Evolutionary conservation across 1,139 yeast genomes (phyloP).

Genomic region (Yamadazyma conglobata): DNA sequence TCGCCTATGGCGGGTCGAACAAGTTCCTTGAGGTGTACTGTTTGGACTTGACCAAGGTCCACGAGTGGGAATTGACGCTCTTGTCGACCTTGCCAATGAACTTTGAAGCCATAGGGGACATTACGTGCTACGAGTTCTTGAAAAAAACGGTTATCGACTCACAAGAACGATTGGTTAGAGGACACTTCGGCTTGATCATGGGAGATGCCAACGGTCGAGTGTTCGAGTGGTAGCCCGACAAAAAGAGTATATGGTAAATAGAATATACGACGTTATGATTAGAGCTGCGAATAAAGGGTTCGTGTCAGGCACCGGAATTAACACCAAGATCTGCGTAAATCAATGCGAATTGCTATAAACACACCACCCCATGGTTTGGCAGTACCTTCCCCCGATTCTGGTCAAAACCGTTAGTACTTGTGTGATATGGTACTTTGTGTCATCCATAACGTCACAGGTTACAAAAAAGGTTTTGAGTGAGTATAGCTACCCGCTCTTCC

Average conservation of each 20-base stretch:
- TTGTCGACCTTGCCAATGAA: conserved; percentile 15
- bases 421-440: conserved; percentile 42
- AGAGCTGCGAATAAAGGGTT: no score
- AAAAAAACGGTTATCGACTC: conserved; percentile 31
- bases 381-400: conserved; percentile 29
- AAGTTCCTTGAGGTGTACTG: conserved; percentile 24
- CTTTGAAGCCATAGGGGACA: conserved; percentile 1
- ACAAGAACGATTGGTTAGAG: conserved; percentile 36
- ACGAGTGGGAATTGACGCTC: conserved; percentile 22
- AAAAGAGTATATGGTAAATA: no score
- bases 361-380: no score
- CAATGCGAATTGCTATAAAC: no score
- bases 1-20: conserved; percentile 22
- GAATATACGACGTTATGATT: no score
- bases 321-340: no score
- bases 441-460: conserved; percentile 47
- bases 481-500: conserved; percentile 46
- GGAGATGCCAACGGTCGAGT: conserved; percentile 44
- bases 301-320: no score
- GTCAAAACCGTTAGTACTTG: conserved; percentile 31
- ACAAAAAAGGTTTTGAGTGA: conserved; percentile 41
- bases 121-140: conserved; percentile 27
- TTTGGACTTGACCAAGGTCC: conserved; percentile 15
- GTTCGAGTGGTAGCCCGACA: conserved; percentile 18
- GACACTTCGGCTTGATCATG: conserved; percentile 27